Base-by-base conservation (phyloP, 2,329 filamentous ascomycete species). In the Cordyceps tenuipes region DNA sequence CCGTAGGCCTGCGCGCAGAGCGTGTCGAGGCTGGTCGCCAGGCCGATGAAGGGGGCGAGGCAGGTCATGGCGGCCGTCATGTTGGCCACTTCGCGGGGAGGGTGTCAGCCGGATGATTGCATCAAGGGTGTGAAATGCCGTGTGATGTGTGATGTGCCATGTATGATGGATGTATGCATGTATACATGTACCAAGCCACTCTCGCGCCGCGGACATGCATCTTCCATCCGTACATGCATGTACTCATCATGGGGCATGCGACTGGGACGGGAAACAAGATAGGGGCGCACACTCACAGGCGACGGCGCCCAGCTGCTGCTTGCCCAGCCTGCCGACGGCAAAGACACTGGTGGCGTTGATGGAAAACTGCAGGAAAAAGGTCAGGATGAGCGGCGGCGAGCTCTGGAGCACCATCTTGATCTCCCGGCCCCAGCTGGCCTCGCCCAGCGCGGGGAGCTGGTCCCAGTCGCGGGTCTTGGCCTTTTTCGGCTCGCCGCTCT, bases 1-100 rank as follows among this genome's bases (percentile, higher is more conserved):
- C 93, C 93, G 70, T 95, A 97, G 0, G 93, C 93, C 73, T 97
- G 93, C 0, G 93, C 85, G 71, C 93, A 97, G 2, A 97, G 83
- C 0, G 93, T 97, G 73, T 97, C 93, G 43, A 97, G 79, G 63
- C 88, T 91, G 5, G 93, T 97, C 0, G 91, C 88, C 13, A 97
- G 80, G 21, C 91, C 89, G 69, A 91, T 88, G 68, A 90, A 88
- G 17, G 90, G 84, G 0, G 87, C 88, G 67, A 89, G 87, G 61
- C 88, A 90, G 12, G 83, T 89, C 66, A 94, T 92, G 64, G 85
- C 90, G 29, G 87, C 87, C 2, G 88, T 90, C 89, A 93, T 93
- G 66, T 86, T 86, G 60, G 76, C 75, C 66, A 78, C 71, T 73
- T 52, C 23, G 23, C 2, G 23, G 23, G 23, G 4, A 23, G 23